A percentile compares a stretch with the other conserved stretches of the same genome.
Evolutionary conservation across 179 eudicot genomes (phyloP).

Genomic region (Nepenthes alata): DNA sequence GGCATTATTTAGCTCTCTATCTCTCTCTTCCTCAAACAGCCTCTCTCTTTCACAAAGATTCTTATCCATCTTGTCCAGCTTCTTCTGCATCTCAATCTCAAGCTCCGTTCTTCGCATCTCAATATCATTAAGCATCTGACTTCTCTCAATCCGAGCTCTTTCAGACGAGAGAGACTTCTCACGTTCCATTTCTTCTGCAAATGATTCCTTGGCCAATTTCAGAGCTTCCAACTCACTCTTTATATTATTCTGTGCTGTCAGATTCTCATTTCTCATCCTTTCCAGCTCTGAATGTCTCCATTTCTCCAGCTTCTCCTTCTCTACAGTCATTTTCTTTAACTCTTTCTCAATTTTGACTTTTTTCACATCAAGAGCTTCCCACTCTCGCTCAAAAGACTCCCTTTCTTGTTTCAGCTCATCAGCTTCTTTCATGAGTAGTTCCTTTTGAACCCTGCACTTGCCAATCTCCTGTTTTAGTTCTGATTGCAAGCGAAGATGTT

Average conservation of each 20-base stretch:
- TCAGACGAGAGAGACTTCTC: constrained; percentile 55
- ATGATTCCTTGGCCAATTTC: constrained; percentile 50
- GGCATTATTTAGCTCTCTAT: constrained; percentile 39
- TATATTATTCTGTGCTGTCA: constrained; percentile 37
- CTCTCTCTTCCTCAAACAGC: constrained; percentile 51
- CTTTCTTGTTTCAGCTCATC: constrained; percentile 66
- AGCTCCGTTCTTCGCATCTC: constrained; percentile 58
- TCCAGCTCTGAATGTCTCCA: constrained; percentile 46
- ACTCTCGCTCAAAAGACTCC: constrained; percentile 68
- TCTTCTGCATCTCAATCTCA: constrained; percentile 46
- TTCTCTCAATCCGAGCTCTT: constrained; percentile 42
- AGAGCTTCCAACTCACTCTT: constrained; percentile 50
- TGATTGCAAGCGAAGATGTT: constrained; percentile 44
- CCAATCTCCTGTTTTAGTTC: constrained; percentile 66
- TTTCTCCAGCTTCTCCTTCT: constrained; percentile 51
- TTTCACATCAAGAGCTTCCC: constrained; percentile 88
- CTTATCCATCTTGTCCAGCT: constrained; percentile 50
- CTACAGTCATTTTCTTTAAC: constrained; percentile 31
- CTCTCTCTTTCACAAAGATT: constrained; percentile 43
- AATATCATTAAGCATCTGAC: constrained; percentile 43
- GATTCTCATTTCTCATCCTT: constrained; percentile 44
- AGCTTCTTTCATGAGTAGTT: constrained; percentile 46
- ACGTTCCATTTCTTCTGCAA: constrained; percentile 58
- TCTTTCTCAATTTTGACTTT: constrained; percentile 33
- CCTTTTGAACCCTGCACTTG: constrained; percentile 44